These are phyloP conservation scores for Steccherinum ochraceum DNA, from an alignment of 768 basidiomycete species.

Conservation along the genomic window DNA sequence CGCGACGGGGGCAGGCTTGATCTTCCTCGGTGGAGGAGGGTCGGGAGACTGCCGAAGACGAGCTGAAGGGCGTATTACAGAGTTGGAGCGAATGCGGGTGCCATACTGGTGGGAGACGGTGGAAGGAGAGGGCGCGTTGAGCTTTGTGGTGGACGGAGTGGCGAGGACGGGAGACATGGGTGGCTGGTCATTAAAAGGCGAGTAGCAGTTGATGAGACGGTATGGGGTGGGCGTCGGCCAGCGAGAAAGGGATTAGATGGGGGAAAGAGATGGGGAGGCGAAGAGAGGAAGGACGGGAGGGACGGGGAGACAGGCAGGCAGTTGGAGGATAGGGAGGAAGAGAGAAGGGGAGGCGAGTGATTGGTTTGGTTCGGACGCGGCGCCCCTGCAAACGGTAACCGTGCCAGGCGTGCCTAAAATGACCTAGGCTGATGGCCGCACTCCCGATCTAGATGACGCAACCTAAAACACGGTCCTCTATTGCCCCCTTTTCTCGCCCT, in stretches of 20 bases:
- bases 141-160: slow-evolving; percentile 12
- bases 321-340: slow-evolving; percentile 13
- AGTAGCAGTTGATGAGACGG: too few species aligned
- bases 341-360: slow-evolving; percentile 16
- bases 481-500: slow-evolving; percentile 1
- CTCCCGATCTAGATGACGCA: slow-evolving; percentile 26
- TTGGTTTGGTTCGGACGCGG: too few species aligned
- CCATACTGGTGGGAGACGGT: slow-evolving; percentile 37
- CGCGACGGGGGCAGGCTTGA: slow-evolving; percentile 25
- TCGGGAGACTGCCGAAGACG: slow-evolving; percentile 44
- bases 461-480: slow-evolving; percentile 14
- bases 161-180: slow-evolving; percentile 20
- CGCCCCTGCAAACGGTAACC: slow-evolving; percentile 19
- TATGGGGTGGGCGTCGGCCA: slow-evolving; percentile 22
- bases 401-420: slow-evolving; percentile 25
- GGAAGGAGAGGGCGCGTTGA: slow-evolving; percentile 21
- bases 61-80: slow-evolving; percentile 43
- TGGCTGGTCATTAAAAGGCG: slow-evolving; percentile 24
- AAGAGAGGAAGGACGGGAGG: slow-evolving; percentile 22
- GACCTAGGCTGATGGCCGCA: slow-evolving; percentile 26
- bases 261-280: slow-evolving; percentile 22
- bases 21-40: slow-evolving; percentile 24
- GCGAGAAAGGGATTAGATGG: slow-evolving; percentile 18
- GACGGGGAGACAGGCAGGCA: slow-evolving; percentile 6
- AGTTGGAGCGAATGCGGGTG: slow-evolving; percentile 48